Evolutionary conservation across 768 basidiomycete species (phyloP).

Genomic region (Ramaria sp.): DNA sequence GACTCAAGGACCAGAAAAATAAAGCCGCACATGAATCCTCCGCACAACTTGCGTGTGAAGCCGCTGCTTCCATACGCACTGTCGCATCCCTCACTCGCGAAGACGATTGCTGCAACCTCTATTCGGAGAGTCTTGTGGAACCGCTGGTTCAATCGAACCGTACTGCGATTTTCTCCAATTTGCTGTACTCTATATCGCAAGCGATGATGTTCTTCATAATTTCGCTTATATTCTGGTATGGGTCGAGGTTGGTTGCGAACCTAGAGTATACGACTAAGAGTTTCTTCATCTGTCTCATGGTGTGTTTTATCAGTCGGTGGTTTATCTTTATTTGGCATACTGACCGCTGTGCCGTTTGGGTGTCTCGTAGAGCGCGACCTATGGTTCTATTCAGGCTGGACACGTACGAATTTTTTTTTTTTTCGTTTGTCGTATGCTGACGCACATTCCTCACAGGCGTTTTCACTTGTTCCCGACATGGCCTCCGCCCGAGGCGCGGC

Average conservation of each 20-base stretch:
- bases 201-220: constrained; percentile 70
- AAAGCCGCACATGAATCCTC: constrained; percentile 70
- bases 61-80: constrained; percentile 81
- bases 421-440: background rate
- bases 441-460: constrained; percentile 25
- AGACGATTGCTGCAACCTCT: constrained; percentile 57
- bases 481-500: constrained; percentile 76
- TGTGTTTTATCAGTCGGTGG: constrained; percentile 27
- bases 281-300: constrained; percentile 84
- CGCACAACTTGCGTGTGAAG: constrained; percentile 87
- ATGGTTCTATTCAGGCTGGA: constrained; percentile 80
- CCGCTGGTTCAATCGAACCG: constrained; percentile 58
- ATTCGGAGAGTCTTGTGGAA: constrained; percentile 58
- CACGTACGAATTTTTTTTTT: constrained; percentile 24
- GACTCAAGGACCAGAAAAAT: constrained; percentile 77
- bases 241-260: constrained; percentile 47
- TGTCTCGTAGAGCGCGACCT: constrained; percentile 46
- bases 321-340: background rate
- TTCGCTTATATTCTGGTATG: constrained; percentile 75
- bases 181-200: constrained; percentile 67
- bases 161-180: constrained; percentile 52
- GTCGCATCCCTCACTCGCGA: constrained; percentile 86
- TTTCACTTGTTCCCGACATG: constrained; percentile 79
- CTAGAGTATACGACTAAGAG: constrained; percentile 41
- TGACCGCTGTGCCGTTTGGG: background rate